Conservation (phyloP, 164 flowering plant genomes). For the Euptelea pleiosperma region DNA sequence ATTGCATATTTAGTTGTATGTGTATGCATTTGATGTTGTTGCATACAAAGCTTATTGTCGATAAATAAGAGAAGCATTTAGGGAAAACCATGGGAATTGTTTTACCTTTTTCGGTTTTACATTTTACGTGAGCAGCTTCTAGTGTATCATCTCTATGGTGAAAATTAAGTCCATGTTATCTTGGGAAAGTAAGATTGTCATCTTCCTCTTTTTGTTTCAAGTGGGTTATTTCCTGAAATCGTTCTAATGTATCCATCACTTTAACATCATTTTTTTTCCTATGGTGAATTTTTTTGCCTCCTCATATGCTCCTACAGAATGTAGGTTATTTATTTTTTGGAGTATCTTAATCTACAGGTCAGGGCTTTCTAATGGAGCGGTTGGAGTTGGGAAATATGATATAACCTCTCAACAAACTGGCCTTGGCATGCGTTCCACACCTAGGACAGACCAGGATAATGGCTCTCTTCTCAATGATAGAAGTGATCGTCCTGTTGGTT, state of each 20-base stretch:
- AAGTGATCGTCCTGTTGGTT: conserved; percentile 53
- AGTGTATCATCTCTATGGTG: too few relatives aligned
- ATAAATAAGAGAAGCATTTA: too few relatives aligned
- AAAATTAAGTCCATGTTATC: too few relatives aligned
- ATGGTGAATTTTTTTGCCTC: neutral
- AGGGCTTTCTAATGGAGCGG: conserved; percentile 51
- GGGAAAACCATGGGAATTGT: too few relatives aligned
- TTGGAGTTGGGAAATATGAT: conserved; percentile 61
- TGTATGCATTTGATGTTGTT: too few relatives aligned
- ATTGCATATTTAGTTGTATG: too few relatives aligned
- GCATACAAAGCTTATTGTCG: too few relatives aligned
- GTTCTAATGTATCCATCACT: neutral
- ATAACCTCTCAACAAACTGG: conserved; percentile 43
- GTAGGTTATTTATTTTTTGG: neutral
- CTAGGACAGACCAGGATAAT: conserved; percentile 58
- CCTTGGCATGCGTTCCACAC: conserved; percentile 44
- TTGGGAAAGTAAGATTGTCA: too few relatives aligned
- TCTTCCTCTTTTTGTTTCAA: neutral
- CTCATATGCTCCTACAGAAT: neutral
- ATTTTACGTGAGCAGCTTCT: too few relatives aligned
- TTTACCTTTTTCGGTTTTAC: too few relatives aligned
- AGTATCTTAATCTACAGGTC: conserved; percentile 37
- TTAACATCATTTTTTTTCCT: neutral
- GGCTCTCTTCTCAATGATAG: conserved; percentile 46
- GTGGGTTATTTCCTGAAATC: neutral